These are phyloP conservation scores for maize (Zea mays) DNA, from an alignment of 176 grass and related monocot species.

Conservation along the genomic window DNA sequence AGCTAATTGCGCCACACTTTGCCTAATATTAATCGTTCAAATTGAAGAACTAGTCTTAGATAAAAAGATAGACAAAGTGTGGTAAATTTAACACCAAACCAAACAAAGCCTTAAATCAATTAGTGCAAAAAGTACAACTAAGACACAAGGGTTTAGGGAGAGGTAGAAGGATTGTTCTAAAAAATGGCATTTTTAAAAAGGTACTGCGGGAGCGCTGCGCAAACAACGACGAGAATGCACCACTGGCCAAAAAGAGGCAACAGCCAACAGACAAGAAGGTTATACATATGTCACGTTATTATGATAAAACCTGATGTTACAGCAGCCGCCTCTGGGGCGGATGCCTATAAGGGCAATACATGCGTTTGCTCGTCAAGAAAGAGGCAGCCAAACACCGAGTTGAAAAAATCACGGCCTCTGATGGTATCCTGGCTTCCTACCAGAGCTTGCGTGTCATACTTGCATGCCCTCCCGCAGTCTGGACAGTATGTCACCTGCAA, in stretches of 20 bases:
- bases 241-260: background rate
- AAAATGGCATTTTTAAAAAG: no score
- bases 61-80: no score
- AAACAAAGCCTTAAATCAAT: no score
- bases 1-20: no score
- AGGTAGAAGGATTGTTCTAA: no score
- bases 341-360: conserved; percentile 54
- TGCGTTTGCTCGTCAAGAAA: conserved; percentile 70
- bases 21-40: no score
- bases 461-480: conserved; percentile 84
- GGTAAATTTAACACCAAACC: no score
- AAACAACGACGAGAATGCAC: no score
- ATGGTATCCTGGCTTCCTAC: conserved; percentile 38
- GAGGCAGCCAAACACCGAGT: conserved; percentile 83
- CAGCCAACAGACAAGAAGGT: background rate
- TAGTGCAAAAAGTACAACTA: no score
- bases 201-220: no score
- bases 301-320: conserved; percentile 13
- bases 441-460: conserved; percentile 71
- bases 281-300: background rate
- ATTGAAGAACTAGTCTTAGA: no score
- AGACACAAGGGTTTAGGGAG: no score
- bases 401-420: conserved; percentile 74
- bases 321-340: background rate
- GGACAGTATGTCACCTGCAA: conserved; percentile 97